Evolutionary conservation across 805 yeast genomes (phyloP).

Genomic region (Saturnispora serradocipensis): DNA sequence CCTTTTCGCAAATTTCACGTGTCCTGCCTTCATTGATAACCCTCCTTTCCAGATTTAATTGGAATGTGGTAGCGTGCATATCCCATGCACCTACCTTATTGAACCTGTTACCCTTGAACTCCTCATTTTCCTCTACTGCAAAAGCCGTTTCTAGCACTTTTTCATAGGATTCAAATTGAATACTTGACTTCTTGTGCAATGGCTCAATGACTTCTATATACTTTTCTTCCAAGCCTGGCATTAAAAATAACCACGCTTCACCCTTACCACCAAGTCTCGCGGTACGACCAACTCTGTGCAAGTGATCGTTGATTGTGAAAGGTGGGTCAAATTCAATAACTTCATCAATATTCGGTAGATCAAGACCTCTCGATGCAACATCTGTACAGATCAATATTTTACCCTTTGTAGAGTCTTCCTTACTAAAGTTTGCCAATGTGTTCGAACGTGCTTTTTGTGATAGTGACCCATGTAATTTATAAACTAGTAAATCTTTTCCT

Average conservation of each 20-base stretch:
- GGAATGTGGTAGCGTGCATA: constrained; percentile 93
- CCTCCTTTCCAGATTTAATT: constrained; percentile 82
- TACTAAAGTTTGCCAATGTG: constrained; percentile 57
- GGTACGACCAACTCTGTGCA: constrained; percentile 95
- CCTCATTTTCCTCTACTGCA: constrained; percentile 18
- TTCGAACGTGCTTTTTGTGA: constrained; percentile 76
- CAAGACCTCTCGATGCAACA: constrained; percentile 96
- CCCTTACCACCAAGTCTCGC: constrained; percentile 96
- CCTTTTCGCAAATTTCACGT: constrained; percentile 64
- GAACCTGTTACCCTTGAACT: constrained; percentile 15
- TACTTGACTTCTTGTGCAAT: constrained; percentile 40
- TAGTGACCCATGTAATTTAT: constrained; percentile 84
- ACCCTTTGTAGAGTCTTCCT: constrained; percentile 30
- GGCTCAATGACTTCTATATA: constrained; percentile 56
- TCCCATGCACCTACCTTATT: constrained; percentile 57
- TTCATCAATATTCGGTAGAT: constrained; percentile 74
- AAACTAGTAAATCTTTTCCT: constrained; percentile 36
- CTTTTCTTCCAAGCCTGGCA: constrained; percentile 87
- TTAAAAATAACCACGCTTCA: constrained; percentile 61
- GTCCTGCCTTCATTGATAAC: constrained; percentile 56
- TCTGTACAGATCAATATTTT: constrained; percentile 86
- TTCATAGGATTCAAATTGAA: constrained; percentile 43
- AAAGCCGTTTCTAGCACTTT: constrained; percentile 26
- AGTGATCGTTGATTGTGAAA: constrained; percentile 85
- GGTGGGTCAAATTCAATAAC: constrained; percentile 96